Evolutionary conservation across 495 filamentous ascomycete genomes (phyloP).

Genomic region (Aspergillus olivimuriae): DNA sequence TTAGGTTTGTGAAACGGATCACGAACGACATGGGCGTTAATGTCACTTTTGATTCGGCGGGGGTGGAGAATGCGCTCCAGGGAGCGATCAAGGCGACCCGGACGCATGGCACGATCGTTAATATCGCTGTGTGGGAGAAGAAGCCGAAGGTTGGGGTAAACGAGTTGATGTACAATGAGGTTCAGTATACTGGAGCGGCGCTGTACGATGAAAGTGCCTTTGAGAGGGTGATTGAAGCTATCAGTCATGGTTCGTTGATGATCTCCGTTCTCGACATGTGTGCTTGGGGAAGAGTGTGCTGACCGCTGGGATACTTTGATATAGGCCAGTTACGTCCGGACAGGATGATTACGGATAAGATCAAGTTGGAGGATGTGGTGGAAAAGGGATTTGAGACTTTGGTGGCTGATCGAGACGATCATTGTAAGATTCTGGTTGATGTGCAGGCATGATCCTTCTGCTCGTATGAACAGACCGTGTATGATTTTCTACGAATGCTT

Average conservation of each 20-base stretch:
- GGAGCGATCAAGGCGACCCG: neutral
- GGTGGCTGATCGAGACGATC: neutral
- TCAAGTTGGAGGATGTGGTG: neutral
- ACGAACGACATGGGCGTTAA: neutral
- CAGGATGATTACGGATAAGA: conserved; percentile 3
- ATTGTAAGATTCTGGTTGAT: conserved; percentile 8
- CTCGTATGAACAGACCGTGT: too few species aligned
- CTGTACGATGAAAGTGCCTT: conserved; percentile 2
- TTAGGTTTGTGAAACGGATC: neutral
- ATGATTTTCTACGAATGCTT: too few species aligned
- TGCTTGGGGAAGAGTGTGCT: neutral
- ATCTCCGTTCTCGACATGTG: too few species aligned
- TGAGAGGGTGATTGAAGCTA: neutral
- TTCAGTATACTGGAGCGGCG: neutral
- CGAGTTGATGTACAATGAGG: neutral
- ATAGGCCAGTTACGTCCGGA: too few species aligned
- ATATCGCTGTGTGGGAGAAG: conserved; percentile 6
- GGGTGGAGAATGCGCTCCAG: neutral
- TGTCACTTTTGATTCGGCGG: conserved; percentile 1
- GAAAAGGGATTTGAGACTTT: conserved; percentile 3
- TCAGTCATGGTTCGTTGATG: too few species aligned
- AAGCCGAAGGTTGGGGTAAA: neutral
- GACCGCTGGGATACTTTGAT: too few species aligned
- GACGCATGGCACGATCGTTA: conserved; percentile 2
- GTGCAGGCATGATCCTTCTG: too few species aligned